phyloP scores from a whole-genome alignment of 129 eudicot genomes.

The Pseudognaphalium luteoalbum region DNA sequence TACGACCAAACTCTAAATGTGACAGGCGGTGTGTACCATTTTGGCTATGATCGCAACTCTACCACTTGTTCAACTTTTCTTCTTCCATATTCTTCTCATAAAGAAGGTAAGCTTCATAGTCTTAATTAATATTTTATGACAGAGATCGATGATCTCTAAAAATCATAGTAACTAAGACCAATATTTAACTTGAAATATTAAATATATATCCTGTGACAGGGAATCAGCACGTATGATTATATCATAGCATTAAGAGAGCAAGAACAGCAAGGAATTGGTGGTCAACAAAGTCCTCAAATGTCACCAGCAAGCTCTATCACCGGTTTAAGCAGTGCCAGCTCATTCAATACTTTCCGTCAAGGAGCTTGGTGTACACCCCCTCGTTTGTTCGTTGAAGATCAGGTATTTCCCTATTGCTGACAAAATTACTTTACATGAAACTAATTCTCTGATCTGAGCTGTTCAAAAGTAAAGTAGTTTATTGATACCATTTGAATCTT shows the following conservation, averaged over 20 bases:
- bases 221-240: constrained; percentile 95
- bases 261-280: constrained; percentile 78
- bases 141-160: neutral
- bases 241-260: constrained; percentile 94
- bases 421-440: neutral
- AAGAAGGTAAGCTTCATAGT: constrained; percentile 62
- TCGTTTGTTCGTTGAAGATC: constrained; percentile 90
- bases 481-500: constrained; percentile 14
- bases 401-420: constrained; percentile 45
- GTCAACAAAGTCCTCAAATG: constrained; percentile 98
- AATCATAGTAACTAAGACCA: neutral
- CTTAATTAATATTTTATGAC: neutral
- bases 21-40: constrained; percentile 92
- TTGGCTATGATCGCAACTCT: constrained; percentile 98
- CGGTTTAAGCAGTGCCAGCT: constrained; percentile 92
- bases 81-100: constrained; percentile 96
- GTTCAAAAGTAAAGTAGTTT: neutral
- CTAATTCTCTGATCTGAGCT: neutral
- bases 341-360: constrained; percentile 77
- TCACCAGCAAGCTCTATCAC: constrained; percentile 91
- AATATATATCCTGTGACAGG: constrained; percentile 38
- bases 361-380: constrained; percentile 99
- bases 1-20: constrained; percentile 21
- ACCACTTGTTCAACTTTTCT: constrained; percentile 93
- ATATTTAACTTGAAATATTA: neutral